A percentile compares a stretch with the other conserved stretches of the same genome.
Conservation (phyloP, 2,329 filamentous ascomycete species). For the Exophiala spinifera region DNA sequence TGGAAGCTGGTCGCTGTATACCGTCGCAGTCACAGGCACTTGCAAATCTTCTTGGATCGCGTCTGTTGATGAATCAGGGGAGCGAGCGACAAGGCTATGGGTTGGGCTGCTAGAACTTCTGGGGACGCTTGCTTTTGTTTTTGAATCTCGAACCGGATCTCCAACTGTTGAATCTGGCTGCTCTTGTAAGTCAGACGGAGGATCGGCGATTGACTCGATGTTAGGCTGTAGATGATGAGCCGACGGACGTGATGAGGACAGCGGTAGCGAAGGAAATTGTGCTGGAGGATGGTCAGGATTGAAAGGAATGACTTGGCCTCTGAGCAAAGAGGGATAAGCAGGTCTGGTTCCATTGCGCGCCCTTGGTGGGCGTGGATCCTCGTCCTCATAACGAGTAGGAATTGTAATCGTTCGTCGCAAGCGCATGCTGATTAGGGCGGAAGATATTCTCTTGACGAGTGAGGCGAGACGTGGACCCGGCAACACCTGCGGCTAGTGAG, state of each 20-base stretch:
- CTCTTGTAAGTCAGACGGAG: no score
- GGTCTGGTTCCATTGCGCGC: slow-evolving; percentile 17
- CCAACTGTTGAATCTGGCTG: no score
- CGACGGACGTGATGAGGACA: not conserved
- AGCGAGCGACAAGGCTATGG: no score
- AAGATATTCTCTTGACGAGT: no score
- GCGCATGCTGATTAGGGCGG: slow-evolving; percentile 29
- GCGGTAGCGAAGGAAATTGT: slow-evolving; percentile 40
- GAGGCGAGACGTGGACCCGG: not conserved
- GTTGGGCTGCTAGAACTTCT: no score
- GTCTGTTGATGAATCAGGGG: no score
- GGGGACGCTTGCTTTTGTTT: no score
- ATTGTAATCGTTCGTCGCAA: slow-evolving; percentile 34
- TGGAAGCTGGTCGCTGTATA: no score
- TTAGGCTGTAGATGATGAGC: not conserved
- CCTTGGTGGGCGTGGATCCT: slow-evolving; percentile 19
- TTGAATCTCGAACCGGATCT: no score
- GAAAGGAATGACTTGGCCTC: slow-evolving; percentile 27
- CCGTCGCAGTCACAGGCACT: no score
- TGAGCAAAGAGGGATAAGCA: slow-evolving; percentile 27
- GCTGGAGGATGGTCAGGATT: slow-evolving; percentile 41
- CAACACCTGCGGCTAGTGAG: not conserved
- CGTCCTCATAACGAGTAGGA: slow-evolving; percentile 34
- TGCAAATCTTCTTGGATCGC: no score
- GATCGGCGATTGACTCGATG: not conserved